Evolutionary conservation across 257 asterid species (phyloP).

Genomic region (Nicotiana tabacum): DNA sequence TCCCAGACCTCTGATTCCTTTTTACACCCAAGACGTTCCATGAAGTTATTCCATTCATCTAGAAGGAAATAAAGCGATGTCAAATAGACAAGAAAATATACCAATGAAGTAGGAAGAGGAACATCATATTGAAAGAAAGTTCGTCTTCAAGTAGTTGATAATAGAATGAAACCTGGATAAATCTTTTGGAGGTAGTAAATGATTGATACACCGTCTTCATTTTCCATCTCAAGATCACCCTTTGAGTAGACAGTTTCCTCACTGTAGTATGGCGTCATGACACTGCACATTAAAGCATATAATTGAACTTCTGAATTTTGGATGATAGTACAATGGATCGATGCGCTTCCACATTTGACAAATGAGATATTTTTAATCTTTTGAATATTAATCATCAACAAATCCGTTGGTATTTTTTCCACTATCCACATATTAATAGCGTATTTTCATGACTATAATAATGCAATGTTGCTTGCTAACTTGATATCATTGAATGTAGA

Average conservation of each 20-base stretch:
- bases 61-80: conserved; percentile 17
- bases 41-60: conserved; percentile 97
- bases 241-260: conserved; percentile 97
- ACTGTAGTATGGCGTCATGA: conserved; percentile 93
- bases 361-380: not conserved
- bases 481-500: not conserved
- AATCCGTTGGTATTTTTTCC: not conserved
- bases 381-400: not conserved
- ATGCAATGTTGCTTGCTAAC: not conserved
- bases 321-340: not conserved
- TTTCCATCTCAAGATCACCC: conserved; percentile 93
- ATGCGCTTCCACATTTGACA: not conserved
- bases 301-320: conserved; percentile 13
- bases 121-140: conserved; percentile 8
- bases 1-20: conserved; percentile 65
- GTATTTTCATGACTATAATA: not conserved
- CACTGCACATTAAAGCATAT: conserved; percentile 50
- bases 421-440: not conserved
- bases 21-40: conserved; percentile 83
- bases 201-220: conserved; percentile 95
- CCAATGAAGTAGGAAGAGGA: conserved; percentile 9
- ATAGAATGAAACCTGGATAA: conserved; percentile 66
- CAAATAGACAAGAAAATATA: not conserved
- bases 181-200: conserved; percentile 81
- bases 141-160: conserved; percentile 6